Conservation (phyloP, 257 asterid species). For the Salvia splendens region DNA sequence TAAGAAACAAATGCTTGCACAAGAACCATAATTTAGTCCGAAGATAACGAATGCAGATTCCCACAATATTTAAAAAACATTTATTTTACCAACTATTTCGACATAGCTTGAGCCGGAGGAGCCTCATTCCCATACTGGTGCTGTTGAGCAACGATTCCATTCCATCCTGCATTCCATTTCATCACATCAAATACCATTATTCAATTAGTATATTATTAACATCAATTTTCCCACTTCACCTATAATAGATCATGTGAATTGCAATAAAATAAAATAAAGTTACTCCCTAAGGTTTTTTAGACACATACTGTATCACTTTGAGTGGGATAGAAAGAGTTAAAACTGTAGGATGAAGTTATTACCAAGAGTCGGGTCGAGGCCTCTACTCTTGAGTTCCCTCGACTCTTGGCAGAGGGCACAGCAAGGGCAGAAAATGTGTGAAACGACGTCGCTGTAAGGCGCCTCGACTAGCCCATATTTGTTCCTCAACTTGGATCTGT, state of each 20-base stretch:
- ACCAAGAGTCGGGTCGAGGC: slow-evolving; percentile 53
- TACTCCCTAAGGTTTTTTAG: no score
- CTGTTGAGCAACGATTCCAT: slow-evolving; percentile 49
- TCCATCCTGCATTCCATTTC: slow-evolving; percentile 44
- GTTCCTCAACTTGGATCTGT: slow-evolving; percentile 45
- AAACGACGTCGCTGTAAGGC: slow-evolving; percentile 44
- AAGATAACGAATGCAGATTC: no score
- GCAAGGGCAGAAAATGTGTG: slow-evolving; percentile 48
- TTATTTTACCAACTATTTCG: slow-evolving; percentile 13
- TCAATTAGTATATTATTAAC: no score
- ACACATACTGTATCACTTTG: no score
- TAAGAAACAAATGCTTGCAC: no score
- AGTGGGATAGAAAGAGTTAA: no score
- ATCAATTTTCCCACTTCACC: no score
- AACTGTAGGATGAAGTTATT: not conserved
- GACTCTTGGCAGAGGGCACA: slow-evolving; percentile 60
- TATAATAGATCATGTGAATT: no score
- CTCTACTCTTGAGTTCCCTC: slow-evolving; percentile 48
- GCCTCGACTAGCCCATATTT: slow-evolving; percentile 52
- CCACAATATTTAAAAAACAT: no score
- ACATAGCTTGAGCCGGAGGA: slow-evolving; percentile 50
- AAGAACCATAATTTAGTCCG: no score
- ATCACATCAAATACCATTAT: no score
- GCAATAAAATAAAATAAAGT: no score
- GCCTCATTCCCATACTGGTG: slow-evolving; percentile 35